Evolutionary conservation across 2,329 filamentous ascomycete genomes (phyloP).

Genomic region (Cladosporium sp.): DNA sequence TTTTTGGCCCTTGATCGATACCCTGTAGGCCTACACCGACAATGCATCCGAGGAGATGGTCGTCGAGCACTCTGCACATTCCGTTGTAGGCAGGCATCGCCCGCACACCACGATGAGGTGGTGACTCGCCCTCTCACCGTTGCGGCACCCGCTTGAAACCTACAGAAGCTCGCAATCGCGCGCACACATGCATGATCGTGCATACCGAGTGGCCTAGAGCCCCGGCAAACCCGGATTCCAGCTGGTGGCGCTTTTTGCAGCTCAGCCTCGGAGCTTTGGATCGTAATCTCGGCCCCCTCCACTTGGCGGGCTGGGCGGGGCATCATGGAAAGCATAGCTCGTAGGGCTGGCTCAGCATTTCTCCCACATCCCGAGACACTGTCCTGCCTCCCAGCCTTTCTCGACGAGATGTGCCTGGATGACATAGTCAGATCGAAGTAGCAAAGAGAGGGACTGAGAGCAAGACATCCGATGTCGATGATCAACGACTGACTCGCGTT

Average conservation of each 20-base stretch:
- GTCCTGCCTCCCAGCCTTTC: not conserved
- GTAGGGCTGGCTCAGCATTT: not conserved
- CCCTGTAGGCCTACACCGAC: too few species aligned
- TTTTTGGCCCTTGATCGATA: too few species aligned
- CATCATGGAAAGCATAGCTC: not conserved
- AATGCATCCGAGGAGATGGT: too few species aligned
- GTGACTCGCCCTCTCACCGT: not conserved
- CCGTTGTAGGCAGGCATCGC: too few species aligned
- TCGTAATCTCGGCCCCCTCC: not conserved
- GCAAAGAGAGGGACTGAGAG: too few species aligned
- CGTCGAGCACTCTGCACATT: too few species aligned
- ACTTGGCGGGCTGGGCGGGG: not conserved
- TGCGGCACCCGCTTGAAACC: not conserved
- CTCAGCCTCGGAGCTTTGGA: not conserved
- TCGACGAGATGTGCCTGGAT: not conserved
- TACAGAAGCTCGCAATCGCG: constrained; percentile 1
- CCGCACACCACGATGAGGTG: too few species aligned
- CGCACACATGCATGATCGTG: not conserved
- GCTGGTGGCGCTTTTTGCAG: not conserved
- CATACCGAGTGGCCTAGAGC: not conserved
- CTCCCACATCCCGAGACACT: not conserved
- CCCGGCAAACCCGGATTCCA: not conserved
- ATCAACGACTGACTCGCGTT: not conserved
- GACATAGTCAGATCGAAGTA: too few species aligned
- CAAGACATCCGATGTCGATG: not conserved